phyloP scores from a whole-genome alignment of 2,329 filamentous ascomycete genomes.

The Rosellinia necatrix region DNA sequence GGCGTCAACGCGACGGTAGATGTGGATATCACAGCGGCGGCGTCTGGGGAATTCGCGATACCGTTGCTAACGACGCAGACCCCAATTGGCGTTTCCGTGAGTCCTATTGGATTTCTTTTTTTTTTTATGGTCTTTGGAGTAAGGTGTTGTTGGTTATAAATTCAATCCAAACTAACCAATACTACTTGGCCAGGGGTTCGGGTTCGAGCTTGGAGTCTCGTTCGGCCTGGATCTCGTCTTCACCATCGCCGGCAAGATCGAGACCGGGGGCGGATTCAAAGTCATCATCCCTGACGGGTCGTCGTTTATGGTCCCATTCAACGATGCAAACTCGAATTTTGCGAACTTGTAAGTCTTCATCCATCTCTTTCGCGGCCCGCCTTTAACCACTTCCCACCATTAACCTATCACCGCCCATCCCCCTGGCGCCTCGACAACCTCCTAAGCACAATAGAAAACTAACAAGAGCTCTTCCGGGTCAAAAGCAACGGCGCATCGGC shows the following conservation, averaged over 20 bases:
- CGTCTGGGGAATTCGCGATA: conserved; percentile 28
- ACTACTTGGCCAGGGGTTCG: conserved; percentile 28
- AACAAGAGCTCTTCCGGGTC: conserved; percentile 10
- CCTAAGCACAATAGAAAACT: not conserved
- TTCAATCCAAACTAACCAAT: not conserved
- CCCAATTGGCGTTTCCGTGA: conserved; percentile 35
- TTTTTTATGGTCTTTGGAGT: not conserved
- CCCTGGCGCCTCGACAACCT: too few relatives aligned
- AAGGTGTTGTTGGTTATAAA: not conserved
- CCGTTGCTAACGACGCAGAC: conserved; percentile 32
- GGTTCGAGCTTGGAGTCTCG: conserved; percentile 33
- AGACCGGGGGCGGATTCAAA: conserved; percentile 33
- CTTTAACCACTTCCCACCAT: too few relatives aligned
- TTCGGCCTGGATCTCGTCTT: conserved; percentile 36
- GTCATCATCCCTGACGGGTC: conserved; percentile 34
- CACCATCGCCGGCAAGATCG: conserved; percentile 30
- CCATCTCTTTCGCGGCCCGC: not conserved
- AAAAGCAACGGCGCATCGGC: conserved; percentile 32
- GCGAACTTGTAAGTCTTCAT: conserved; percentile 35
- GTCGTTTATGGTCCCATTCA: conserved; percentile 33
- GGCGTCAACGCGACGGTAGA: conserved; percentile 36
- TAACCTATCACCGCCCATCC: not conserved
- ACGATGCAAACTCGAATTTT: conserved; percentile 25
- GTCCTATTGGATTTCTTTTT: conserved; percentile 4
- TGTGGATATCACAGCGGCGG: conserved; percentile 26